Conservation (phyloP, 2,329 filamentous ascomycete species). For the Penicillium sp. region DNA sequence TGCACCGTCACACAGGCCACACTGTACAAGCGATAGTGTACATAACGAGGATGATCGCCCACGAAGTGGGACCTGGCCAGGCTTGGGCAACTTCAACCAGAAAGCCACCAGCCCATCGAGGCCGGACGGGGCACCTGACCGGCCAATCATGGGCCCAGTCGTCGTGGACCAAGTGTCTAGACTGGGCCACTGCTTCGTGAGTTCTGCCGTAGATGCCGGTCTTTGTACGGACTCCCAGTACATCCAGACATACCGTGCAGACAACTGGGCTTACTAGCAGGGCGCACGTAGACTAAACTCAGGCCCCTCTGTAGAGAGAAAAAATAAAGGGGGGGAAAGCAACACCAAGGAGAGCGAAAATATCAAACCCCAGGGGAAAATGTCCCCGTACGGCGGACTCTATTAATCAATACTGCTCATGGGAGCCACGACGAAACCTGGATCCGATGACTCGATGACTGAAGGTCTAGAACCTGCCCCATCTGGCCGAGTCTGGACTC, state of each 20-base stretch:
- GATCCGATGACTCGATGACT: constrained; percentile 31
- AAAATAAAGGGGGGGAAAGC: no score
- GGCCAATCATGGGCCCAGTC: neutral
- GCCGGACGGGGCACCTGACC: neutral
- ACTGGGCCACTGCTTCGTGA: neutral
- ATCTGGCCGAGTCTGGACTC: constrained; percentile 20
- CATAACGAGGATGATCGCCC: neutral
- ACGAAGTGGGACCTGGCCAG: neutral
- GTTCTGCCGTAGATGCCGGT: neutral
- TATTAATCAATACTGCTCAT: neutral
- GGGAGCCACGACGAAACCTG: constrained; percentile 1
- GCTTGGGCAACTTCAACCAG: neutral
- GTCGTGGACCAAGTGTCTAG: neutral
- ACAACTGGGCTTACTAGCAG: neutral
- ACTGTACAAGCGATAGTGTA: no score
- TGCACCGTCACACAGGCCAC: no score
- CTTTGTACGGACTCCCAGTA: neutral
- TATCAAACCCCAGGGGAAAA: neutral
- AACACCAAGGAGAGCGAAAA: neutral
- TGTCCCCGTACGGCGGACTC: neutral
- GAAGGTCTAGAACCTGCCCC: constrained; percentile 25
- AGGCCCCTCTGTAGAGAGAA: neutral
- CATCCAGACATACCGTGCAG: neutral
- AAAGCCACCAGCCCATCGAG: neutral
- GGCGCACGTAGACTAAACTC: no score